A percentile compares a stretch with the other conserved stretches of the same genome.
Evolutionary conservation across 306 rosid species (phyloP).

Genomic region (Corylus heterophylla): DNA sequence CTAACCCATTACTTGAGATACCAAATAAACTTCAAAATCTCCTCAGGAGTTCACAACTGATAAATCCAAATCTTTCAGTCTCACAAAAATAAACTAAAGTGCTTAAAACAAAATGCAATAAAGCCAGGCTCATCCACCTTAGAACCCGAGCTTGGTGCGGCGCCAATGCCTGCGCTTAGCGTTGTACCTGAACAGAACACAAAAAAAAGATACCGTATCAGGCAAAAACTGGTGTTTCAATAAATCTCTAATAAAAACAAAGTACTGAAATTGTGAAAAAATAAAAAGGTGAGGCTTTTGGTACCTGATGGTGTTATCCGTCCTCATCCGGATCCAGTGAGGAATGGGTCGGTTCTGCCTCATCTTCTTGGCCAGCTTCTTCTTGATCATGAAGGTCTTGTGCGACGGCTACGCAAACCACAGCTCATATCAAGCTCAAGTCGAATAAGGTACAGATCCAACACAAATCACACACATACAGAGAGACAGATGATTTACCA

Average conservation of each 20-base stretch:
- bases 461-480: background rate
- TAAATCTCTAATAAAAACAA: background rate
- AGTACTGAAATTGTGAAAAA: background rate
- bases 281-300: too few relatives aligned
- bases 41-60: slow-evolving; percentile 3
- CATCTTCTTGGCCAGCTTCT: slow-evolving; percentile 95
- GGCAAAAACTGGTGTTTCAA: background rate
- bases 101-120: background rate
- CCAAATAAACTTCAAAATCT: slow-evolving; percentile 15
- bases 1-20: slow-evolving; percentile 9
- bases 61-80: slow-evolving; percentile 22
- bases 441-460: background rate
- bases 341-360: slow-evolving; percentile 91
- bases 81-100: background rate
- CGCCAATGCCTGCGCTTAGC: slow-evolving; percentile 98
- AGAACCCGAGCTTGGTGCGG: slow-evolving; percentile 85
- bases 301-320: slow-evolving; percentile 80
- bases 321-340: slow-evolving; percentile 83
- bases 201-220: background rate
- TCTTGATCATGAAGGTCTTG: slow-evolving; percentile 88
- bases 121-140: slow-evolving; percentile 32
- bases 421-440: background rate
- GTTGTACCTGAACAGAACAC: slow-evolving; percentile 52
- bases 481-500: slow-evolving; percentile 31
- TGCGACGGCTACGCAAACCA: slow-evolving; percentile 65